Percentiles rank a stretch among this genome's conserved stretches.
These are phyloP conservation scores for Liquidambar formosana DNA, from an alignment of 164 flowering plant genomes.

Conservation along the genomic window DNA sequence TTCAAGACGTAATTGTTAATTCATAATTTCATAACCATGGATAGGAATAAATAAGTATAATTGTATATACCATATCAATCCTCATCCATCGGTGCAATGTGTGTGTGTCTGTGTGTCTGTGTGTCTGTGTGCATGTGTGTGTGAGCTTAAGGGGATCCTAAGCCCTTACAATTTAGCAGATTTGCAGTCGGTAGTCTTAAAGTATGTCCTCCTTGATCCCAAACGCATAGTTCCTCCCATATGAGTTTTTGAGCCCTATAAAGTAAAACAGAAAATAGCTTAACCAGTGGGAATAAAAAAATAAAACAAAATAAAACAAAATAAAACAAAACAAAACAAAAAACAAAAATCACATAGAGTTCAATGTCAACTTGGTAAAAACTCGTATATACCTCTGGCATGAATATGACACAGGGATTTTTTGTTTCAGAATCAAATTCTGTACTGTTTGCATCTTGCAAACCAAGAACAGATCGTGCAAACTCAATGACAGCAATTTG, in stretches of 20 bases:
- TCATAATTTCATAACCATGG: no score
- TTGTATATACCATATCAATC: no score
- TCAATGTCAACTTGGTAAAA: not conserved
- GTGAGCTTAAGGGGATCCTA: not conserved
- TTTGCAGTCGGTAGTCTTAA: constrained; percentile 60
- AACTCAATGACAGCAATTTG: constrained; percentile 93
- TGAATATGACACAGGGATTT: constrained; percentile 87
- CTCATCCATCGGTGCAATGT: not conserved
- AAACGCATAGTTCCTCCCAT: constrained; percentile 99
- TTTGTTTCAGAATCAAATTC: constrained; percentile 82
- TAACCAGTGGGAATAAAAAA: not conserved
- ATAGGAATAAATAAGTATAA: no score
- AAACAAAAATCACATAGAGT: not conserved
- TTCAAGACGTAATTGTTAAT: no score
- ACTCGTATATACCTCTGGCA: constrained; percentile 79
- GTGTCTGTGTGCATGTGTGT: not conserved
- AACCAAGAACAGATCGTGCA: constrained; percentile 79
- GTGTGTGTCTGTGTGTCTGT: not conserved
- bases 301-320: not conserved
- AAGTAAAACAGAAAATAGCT: no score
- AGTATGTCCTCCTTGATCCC: constrained; percentile 89
- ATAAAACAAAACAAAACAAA: not conserved
- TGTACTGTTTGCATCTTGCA: constrained; percentile 82
- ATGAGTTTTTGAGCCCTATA: constrained; percentile 94
- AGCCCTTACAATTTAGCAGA: constrained; percentile 75